Percentiles rank a stretch among this genome's conserved stretches.
Evolutionary conservation across 2,329 filamentous ascomycete species (phyloP).

Genomic region (Fusarium nygamai): DNA sequence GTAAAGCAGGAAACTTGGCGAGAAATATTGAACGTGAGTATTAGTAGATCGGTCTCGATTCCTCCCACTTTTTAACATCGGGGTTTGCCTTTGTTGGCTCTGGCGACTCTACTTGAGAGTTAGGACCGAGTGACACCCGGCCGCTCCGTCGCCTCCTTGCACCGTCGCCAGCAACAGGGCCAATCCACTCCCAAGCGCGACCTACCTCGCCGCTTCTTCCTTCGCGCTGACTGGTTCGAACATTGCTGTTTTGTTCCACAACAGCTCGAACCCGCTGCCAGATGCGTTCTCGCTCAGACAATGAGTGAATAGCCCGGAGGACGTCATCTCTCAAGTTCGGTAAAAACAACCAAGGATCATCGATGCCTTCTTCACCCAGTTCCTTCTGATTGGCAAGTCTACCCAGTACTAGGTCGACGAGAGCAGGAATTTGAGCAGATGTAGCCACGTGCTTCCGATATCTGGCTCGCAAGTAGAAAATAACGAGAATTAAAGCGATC

Average conservation of each 20-base stretch:
- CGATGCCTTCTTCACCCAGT: slow-evolving; percentile 72
- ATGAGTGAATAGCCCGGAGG: slow-evolving; percentile 80
- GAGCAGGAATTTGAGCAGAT: slow-evolving; percentile 77
- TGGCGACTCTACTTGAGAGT: slow-evolving; percentile 49
- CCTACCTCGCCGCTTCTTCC: slow-evolving; percentile 72
- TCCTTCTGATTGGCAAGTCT: slow-evolving; percentile 86
- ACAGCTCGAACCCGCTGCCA: slow-evolving; percentile 86
- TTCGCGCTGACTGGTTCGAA: slow-evolving; percentile 78
- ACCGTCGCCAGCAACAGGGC: slow-evolving; percentile 60
- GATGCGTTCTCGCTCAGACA: slow-evolving; percentile 78
- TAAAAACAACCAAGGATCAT: slow-evolving; percentile 85
- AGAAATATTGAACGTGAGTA: slow-evolving; percentile 5
- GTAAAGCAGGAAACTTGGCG: neutral
- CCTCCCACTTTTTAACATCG: slow-evolving; percentile 54
- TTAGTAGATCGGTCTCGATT: slow-evolving; percentile 55
- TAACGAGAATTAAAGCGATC: slow-evolving; percentile 58
- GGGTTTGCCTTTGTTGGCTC: slow-evolving; percentile 36
- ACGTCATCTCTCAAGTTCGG: slow-evolving; percentile 93
- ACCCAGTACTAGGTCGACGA: slow-evolving; percentile 87
- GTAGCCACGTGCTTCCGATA: slow-evolving; percentile 72
- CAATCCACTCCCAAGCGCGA: slow-evolving; percentile 77
- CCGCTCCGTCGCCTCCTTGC: slow-evolving; percentile 61
- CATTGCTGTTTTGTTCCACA: slow-evolving; percentile 94
- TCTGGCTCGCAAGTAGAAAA: slow-evolving; percentile 71
- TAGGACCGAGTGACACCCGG: slow-evolving; percentile 58